A percentile compares a stretch with the other conserved stretches of the same genome.
Evolutionary conservation across 305 asterid genomes (phyloP).

Genomic region (Solanum hybrid): DNA sequence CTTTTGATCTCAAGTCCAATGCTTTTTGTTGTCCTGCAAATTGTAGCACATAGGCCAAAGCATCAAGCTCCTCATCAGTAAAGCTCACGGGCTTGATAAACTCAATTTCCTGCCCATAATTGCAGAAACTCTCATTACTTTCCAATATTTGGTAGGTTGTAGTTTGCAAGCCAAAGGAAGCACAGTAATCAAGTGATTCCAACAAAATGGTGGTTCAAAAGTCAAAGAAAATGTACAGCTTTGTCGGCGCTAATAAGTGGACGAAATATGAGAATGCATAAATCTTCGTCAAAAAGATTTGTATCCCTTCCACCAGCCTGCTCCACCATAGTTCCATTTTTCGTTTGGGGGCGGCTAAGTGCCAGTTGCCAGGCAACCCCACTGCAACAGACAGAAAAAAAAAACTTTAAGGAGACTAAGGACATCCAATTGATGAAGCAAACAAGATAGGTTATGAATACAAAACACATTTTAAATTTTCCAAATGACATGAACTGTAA

Average conservation of each 20-base stretch:
- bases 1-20: constrained; percentile 32
- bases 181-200: not conserved
- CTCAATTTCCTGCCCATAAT: constrained; percentile 71
- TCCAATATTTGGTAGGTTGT: not conserved
- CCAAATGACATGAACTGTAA: not conserved
- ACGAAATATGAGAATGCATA: constrained; percentile 74
- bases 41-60: constrained; percentile 59
- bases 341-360: constrained; percentile 47
- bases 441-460: not conserved
- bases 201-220: constrained; percentile 7
- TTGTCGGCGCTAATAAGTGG: constrained; percentile 74
- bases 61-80: constrained; percentile 80
- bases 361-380: constrained; percentile 95
- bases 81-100: constrained; percentile 83
- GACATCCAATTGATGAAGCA: not conserved
- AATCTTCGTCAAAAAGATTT: constrained; percentile 37
- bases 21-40: constrained; percentile 54
- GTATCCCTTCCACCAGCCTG: constrained; percentile 29
- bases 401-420: not conserved
- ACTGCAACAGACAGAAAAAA: constrained; percentile 24
- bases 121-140: constrained; percentile 5
- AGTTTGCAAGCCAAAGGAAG: not conserved
- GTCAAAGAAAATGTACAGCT: constrained; percentile 48
- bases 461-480: not conserved
- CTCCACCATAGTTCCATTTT: constrained; percentile 27